A percentile compares a stretch with the other conserved stretches of the same genome.
Evolutionary conservation across 495 filamentous ascomycete genomes (phyloP).

Genomic region (Podospora conica): DNA sequence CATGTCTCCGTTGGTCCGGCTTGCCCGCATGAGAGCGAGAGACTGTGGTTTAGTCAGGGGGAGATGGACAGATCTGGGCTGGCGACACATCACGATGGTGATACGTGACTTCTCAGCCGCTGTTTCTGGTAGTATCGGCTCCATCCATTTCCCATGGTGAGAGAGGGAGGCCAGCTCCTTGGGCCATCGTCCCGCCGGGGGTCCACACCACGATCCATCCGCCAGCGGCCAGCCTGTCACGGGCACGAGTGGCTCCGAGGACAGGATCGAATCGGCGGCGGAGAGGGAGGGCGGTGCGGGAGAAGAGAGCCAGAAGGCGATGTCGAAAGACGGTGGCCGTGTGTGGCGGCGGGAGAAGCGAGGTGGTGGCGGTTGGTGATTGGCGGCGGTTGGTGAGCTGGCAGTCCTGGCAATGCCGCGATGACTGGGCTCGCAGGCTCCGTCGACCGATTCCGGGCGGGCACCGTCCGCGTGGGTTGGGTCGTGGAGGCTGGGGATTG

Average conservation of each 20-base stretch:
- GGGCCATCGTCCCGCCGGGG: slow-evolving; percentile 1
- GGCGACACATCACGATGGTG: not conserved
- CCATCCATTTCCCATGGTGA: slow-evolving; percentile 6
- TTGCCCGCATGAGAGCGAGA: not conserved
- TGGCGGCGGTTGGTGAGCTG: slow-evolving; percentile 25
- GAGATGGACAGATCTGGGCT: slow-evolving; percentile 1
- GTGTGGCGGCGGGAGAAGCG: slow-evolving; percentile 15
- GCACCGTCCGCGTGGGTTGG: slow-evolving; percentile 21
- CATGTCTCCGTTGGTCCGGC: not conserved
- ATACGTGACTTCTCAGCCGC: not conserved
- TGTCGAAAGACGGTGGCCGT: slow-evolving; percentile 7
- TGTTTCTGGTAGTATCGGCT: not conserved
- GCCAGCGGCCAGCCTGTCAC: not conserved
- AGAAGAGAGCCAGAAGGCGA: slow-evolving; percentile 10
- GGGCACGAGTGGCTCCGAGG: slow-evolving; percentile 1
- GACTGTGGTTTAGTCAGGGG: slow-evolving; percentile 1
- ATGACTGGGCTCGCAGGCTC: slow-evolving; percentile 14
- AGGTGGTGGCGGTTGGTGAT: slow-evolving; percentile 25
- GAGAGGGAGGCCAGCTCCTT: slow-evolving; percentile 3
- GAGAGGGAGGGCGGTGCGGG: slow-evolving; percentile 8
- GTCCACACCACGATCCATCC: not conserved
- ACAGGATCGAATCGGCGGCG: slow-evolving; percentile 1
- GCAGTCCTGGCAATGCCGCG: slow-evolving; percentile 19
- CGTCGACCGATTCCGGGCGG: slow-evolving; percentile 13
- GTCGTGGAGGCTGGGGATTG: slow-evolving; percentile 31